phyloP scores from a whole-genome alignment of 177 flowering plant species.

The Telopea speciosissima region DNA sequence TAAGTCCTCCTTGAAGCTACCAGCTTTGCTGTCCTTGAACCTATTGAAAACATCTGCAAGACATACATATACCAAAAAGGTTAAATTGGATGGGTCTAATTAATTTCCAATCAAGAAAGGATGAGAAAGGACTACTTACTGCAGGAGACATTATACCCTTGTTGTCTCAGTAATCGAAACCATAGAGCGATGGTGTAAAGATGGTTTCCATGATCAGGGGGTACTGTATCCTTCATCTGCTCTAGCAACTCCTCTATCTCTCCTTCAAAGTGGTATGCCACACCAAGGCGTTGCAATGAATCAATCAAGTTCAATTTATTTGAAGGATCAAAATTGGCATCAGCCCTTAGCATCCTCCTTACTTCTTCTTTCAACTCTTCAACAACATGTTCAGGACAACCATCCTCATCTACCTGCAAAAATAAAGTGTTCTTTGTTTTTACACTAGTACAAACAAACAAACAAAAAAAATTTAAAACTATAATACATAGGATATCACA shows the following conservation, averaged over 20 bases:
- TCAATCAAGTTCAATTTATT: constrained; percentile 4
- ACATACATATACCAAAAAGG: no score
- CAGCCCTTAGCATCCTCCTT: neutral
- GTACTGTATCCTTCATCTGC: no score
- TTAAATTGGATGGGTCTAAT: no score
- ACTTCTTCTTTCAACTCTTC: neutral
- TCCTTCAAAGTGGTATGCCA: constrained; percentile 9
- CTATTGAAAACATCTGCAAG: neutral
- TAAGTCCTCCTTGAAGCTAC: neutral
- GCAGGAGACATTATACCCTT: neutral
- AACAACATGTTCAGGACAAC: neutral
- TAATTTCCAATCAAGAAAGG: no score
- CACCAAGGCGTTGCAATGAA: constrained; percentile 12
- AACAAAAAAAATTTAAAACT: no score
- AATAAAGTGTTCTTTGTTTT: no score
- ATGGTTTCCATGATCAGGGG: no score
- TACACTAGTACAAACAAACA: no score
- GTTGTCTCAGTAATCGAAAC: constrained; percentile 6
- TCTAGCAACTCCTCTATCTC: constrained; percentile 4
- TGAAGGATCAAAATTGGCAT: neutral
- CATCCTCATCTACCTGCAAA: neutral
- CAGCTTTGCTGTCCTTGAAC: neutral
- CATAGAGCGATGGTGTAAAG: neutral
- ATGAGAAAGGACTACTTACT: neutral
- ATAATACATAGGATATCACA: no score